Percentiles rank a stretch among this genome's conserved stretches.
phyloP scores from a whole-genome alignment of 192 early-diverging fungal genomes.

The Dimargaris xerosporica region DNA sequence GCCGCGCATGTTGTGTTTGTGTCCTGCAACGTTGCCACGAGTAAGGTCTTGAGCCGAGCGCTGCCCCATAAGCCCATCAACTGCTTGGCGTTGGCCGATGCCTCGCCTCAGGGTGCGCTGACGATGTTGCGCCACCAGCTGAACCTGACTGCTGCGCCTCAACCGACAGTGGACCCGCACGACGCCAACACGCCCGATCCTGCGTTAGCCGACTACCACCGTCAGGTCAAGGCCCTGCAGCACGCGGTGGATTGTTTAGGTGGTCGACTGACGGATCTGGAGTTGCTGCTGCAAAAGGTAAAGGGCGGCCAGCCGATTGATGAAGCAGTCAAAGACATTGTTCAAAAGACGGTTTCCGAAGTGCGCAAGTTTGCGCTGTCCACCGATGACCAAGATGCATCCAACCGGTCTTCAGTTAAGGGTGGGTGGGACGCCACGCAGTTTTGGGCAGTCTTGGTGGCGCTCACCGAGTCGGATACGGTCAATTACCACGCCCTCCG shows the following conservation, averaged over 20 bases:
- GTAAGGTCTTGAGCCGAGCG: conserved; percentile 40
- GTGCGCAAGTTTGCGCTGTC: conserved; percentile 77
- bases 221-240: neutral
- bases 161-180: neutral
- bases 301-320: conserved; percentile 37
- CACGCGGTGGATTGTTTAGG: conserved; percentile 55
- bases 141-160: neutral
- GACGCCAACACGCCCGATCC: neutral
- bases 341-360: conserved; percentile 63
- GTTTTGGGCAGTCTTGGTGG: conserved; percentile 75
- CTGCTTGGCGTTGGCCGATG: neutral
- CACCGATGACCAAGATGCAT: conserved; percentile 34
- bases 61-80: conserved; percentile 4
- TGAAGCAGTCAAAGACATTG: conserved; percentile 73
- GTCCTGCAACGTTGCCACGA: conserved; percentile 47
- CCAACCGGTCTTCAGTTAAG: conserved; percentile 19
- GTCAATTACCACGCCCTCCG: conserved; percentile 74
- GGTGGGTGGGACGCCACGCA: conserved; percentile 71
- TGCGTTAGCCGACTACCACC: too few relatives aligned
- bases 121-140: neutral
- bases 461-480: conserved; percentile 40
- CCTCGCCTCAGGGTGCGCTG: neutral
- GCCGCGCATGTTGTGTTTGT: conserved; percentile 86
- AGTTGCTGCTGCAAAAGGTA: conserved; percentile 80
- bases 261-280: conserved; percentile 80